phyloP scores from a whole-genome alignment of 2,329 filamentous ascomycete genomes.

The Xylaria sp. region DNA sequence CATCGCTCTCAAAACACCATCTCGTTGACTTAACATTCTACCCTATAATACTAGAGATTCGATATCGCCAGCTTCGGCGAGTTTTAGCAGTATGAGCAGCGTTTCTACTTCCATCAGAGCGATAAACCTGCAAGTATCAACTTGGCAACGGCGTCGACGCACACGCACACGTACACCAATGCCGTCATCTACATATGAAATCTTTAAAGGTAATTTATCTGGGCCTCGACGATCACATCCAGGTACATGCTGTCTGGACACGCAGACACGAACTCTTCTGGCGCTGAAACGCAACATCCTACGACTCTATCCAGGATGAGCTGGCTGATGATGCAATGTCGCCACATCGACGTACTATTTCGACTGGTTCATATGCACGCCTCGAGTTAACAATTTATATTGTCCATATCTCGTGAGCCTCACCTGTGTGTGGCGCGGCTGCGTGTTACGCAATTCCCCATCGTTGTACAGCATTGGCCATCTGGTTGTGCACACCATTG shows the following conservation, averaged over 20 bases:
- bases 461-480: background rate
- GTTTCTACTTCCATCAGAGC: background rate
- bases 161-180: slow-evolving; percentile 3
- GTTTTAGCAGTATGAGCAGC: background rate
- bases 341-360: background rate
- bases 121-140: background rate
- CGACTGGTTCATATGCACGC: background rate
- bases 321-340: background rate
- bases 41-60: background rate
- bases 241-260: background rate
- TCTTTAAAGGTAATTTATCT: background rate
- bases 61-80: background rate
- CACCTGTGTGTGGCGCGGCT: slow-evolving; percentile 3
- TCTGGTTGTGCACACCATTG: slow-evolving; percentile 3
- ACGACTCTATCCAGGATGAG: background rate
- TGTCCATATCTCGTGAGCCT: background rate
- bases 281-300: background rate
- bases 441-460: slow-evolving; percentile 24
- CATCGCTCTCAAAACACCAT: too few relatives aligned
- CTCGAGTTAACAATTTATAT: background rate
- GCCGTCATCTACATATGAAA: background rate
- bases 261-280: background rate
- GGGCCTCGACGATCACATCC: background rate
- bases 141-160: slow-evolving; percentile 2
- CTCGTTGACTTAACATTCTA: background rate